Conservation (phyloP, 2,329 filamentous ascomycete species). For the Sphaerulina vaccinii region DNA sequence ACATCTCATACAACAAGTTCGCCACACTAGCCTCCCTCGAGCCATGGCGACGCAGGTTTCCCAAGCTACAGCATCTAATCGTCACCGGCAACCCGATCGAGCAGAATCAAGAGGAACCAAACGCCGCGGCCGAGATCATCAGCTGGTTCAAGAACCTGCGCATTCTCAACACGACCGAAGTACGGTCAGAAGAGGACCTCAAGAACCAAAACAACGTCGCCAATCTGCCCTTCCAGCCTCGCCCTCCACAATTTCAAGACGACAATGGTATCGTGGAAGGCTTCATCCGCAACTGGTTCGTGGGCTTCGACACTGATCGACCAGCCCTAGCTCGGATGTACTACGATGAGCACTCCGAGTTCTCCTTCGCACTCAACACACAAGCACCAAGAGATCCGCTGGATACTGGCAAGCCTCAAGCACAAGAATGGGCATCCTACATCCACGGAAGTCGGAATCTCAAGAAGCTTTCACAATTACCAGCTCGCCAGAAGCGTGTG, state of each 20-base stretch:
- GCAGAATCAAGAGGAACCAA: conserved; percentile 40
- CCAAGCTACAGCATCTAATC: conserved; percentile 75
- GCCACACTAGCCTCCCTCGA: conserved; percentile 65
- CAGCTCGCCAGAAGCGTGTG: conserved; percentile 63
- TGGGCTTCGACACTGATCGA: conserved; percentile 71
- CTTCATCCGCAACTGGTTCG: conserved; percentile 73
- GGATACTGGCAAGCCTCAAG: conserved; percentile 38
- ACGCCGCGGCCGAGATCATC: conserved; percentile 66
- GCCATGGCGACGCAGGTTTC: conserved; percentile 77
- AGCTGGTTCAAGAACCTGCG: conserved; percentile 81
- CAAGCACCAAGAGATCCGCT: conserved; percentile 51
- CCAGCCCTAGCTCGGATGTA: conserved; percentile 61
- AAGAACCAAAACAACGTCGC: conserved; percentile 54
- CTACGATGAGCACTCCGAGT: conserved; percentile 74
- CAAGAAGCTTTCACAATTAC: conserved; percentile 62
- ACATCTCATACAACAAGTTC: conserved; percentile 82
- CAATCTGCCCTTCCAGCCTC: conserved; percentile 61
- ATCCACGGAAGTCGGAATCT: conserved; percentile 78
- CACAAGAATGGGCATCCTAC: conserved; percentile 69
- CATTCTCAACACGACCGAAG: conserved; percentile 70
- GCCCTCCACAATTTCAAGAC: conserved; percentile 69
- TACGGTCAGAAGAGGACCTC: conserved; percentile 71
- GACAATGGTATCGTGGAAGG: conserved; percentile 70
- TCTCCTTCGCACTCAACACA: conserved; percentile 73
- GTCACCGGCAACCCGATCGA: conserved; percentile 73